Base-by-base conservation (phyloP, 352 stramenopile genomes). In the Globisporangium paddicum region DNA sequence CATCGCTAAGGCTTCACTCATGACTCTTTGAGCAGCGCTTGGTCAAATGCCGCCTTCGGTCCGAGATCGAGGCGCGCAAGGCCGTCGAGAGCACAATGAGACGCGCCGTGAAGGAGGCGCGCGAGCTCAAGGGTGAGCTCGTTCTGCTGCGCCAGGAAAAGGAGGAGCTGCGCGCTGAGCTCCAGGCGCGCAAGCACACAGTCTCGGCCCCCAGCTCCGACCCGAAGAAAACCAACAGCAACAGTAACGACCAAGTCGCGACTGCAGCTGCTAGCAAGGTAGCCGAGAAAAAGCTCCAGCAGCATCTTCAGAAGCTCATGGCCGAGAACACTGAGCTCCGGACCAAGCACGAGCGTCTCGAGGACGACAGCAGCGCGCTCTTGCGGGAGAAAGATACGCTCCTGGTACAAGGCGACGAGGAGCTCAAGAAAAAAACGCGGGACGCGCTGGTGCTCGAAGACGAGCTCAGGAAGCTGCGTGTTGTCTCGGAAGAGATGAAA, bases 41-140 rank as follows among this genome's bases (percentile, higher is more conserved):
- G 34, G 82, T 89, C 23, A 91, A 91, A 70, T 91, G 79, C 65
- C 82, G 82, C 14, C 54, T 89, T 16, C 77, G 82, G 9, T 91
- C 82, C 30, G 82, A 91, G 67, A 77, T 85, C 11, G 79, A 91
- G 53, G 79, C 77, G 21, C 75, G 82, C 21, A 91, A 90, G 58
- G 79, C 82, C 1, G 74, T 71, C 0, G 79, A 91, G 52, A 81
- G 66, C 28, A 87, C 77, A 21, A 90, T 87, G 82, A 90, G 87
- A 63, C 77, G 79, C 8, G 82, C 79, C 1, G 79, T 91, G 26
- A 76, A 86, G 14, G 79, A 91, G 48, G 74, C 82, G 0, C 71
- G 77, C 1, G 82, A 91, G 58, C 60, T 91, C 42, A 91, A 91
- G 67, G 89, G 89, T 26, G 82, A 89, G 58, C 68, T 91, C 14